These are phyloP conservation scores for Tuber borchii DNA, from an alignment of 495 filamentous ascomycete species.

Conservation along the genomic window DNA sequence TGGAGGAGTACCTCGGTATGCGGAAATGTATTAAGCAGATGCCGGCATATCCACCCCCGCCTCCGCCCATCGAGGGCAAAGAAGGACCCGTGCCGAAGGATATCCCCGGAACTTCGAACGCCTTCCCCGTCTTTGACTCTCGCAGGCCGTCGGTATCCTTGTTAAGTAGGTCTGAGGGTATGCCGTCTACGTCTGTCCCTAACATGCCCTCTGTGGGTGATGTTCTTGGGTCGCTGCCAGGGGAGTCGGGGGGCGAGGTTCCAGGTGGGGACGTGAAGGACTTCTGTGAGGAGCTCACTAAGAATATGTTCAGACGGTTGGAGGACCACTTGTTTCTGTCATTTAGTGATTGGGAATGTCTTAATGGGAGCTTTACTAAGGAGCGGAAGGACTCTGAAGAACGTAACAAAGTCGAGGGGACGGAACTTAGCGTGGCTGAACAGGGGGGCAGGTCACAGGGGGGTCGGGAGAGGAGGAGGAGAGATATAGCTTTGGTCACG, in stretches of 20 bases:
- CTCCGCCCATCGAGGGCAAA: conserved; percentile 14
- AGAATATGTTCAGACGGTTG: conserved; percentile 58
- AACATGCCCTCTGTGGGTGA: not conserved
- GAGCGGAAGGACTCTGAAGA: conserved; percentile 8
- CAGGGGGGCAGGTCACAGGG: not conserved
- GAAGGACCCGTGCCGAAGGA: not conserved
- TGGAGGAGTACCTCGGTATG: conserved; percentile 29
- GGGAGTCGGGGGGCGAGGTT: not conserved
- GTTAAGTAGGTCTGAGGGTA: not conserved
- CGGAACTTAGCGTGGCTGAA: not conserved
- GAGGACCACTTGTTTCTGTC: conserved; percentile 68
- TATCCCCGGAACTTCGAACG: not conserved
- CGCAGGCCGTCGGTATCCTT: not conserved
- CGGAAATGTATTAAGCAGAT: conserved; percentile 29
- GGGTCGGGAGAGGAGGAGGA: not conserved
- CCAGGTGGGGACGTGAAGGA: not conserved
- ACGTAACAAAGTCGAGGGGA: not conserved
- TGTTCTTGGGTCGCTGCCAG: not conserved
- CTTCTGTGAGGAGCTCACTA: conserved; percentile 16
- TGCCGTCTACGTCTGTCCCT: not conserved
- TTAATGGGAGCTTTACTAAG: conserved; percentile 53
- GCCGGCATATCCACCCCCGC: conserved; percentile 31
- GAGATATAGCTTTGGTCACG: conserved; percentile 31
- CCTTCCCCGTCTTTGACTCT: conserved; percentile 2
- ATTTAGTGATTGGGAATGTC: conserved; percentile 61